Evolutionary conservation across 148 eudicot species (phyloP), one percentile per base, ranked within the genome.

Genomic region (Spergularia marina): DNA sequence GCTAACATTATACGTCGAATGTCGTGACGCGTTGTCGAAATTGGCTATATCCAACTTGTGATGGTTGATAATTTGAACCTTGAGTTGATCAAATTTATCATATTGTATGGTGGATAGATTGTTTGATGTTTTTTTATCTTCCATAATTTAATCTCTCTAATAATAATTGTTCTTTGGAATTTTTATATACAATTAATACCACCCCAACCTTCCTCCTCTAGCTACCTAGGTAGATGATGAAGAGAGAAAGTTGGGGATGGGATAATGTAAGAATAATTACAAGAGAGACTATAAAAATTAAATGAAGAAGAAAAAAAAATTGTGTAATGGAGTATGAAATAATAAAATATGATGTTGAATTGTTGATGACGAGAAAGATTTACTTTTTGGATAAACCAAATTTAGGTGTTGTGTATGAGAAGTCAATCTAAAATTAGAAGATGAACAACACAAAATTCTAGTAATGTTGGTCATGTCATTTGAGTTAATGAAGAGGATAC

Each of bases 41-140:
- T 67, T 74, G 15, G 30, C 55, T 36, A 74, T 79, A 36, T 79
- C 82, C 14, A 15, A 60, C 63, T 58, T 58, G 17, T 57, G 52
- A 74, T 79, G 82, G 20, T 79, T 52, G 20, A 79, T 79, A 15
- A 79, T 62, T 68, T 79, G 74, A 17, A 40, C 13, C 44, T 79
- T 79, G 34, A 53, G 65, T 16, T 59, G 69, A 49, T 74, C 70
- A 5, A 67, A 60, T 51, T 53, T 5, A 51, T 79, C 20, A 16
- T 36, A 40, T 20, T 57, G 20, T 30, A 40, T 11, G 0, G 36
- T 70, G n/a, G 23, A 16, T 67, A n/a, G 16, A 30, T 34, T 67
- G 10, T 58, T 56, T 7, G 57, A 49, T 57, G 11, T 8, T 58
- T 57, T 58, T n/a, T 54, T 51, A 21, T 54, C 73, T 36, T 54